Evolutionary conservation across 768 basidiomycete species (phyloP).

Genomic region (Tricholoma sp.): DNA sequence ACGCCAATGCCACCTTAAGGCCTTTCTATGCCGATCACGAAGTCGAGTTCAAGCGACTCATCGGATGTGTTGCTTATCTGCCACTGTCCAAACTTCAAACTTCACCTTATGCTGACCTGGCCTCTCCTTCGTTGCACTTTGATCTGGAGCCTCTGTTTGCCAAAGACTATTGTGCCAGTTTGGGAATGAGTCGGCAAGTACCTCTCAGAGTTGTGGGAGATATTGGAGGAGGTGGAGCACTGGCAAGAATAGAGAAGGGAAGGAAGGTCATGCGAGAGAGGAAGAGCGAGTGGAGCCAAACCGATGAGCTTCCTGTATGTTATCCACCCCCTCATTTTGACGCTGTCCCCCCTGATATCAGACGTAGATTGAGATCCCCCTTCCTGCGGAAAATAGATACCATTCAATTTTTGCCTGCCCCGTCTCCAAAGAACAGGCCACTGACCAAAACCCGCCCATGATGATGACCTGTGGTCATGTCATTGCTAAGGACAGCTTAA

Average conservation of each 20-base stretch:
- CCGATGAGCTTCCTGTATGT: conserved; percentile 82
- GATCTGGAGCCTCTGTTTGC: conserved; percentile 83
- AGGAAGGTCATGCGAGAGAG: conserved; percentile 89
- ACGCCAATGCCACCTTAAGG: conserved; percentile 64
- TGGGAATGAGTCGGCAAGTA: conserved; percentile 87
- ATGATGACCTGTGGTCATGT: conserved; percentile 98
- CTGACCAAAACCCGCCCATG: conserved; percentile 92
- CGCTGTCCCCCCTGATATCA: background rate
- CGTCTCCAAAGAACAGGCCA: conserved; percentile 96
- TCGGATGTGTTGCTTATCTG: conserved; percentile 66
- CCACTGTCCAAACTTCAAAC: conserved; percentile 59
- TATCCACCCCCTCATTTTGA: background rate
- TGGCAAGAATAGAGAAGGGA: conserved; percentile 92
- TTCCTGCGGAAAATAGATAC: conserved; percentile 83
- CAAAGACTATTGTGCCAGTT: conserved; percentile 80
- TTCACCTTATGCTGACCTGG: conserved; percentile 75
- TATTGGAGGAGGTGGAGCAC: conserved; percentile 87
- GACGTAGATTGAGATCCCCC: conserved; percentile 84
- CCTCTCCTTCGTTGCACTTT: conserved; percentile 64
- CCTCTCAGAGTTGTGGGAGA: conserved; percentile 88
- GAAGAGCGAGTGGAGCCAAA: conserved; percentile 89
- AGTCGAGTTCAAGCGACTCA: conserved; percentile 62
- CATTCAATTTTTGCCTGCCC: conserved; percentile 98
- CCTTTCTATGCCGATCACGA: conserved; percentile 61
- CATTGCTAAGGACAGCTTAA: conserved; percentile 86